Conservation (phyloP, 257 asterid species). For the Coffea canephora region DNA sequence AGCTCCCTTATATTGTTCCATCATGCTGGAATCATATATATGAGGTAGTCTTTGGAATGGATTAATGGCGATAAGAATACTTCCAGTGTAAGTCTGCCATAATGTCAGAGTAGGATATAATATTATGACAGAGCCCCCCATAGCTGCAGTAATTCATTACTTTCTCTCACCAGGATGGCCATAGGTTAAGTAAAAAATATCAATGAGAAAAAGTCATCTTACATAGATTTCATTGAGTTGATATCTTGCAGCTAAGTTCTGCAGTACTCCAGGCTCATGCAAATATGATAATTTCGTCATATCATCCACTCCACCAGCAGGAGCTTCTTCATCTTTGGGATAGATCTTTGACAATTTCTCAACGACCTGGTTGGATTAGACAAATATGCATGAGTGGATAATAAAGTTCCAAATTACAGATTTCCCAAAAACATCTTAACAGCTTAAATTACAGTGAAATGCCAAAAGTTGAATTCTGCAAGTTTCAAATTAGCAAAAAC, state of each 20-base stretch:
- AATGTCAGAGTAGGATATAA: slow-evolving; percentile 30
- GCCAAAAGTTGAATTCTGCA: neutral
- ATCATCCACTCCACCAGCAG: slow-evolving; percentile 92
- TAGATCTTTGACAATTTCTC: slow-evolving; percentile 54
- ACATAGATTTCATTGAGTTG: slow-evolving; percentile 93
- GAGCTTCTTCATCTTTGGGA: slow-evolving; percentile 95
- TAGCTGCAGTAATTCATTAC: slow-evolving; percentile 17
- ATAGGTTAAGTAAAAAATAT: slow-evolving; percentile 5
- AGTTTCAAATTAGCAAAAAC: neutral
- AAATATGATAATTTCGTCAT: slow-evolving; percentile 96
- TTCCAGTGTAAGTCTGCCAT: slow-evolving; percentile 95
- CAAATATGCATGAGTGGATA: neutral
- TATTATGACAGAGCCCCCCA: slow-evolving; percentile 24
- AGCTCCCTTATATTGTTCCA: slow-evolving; percentile 95
- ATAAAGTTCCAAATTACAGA: slow-evolving; percentile 11
- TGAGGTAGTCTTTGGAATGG: slow-evolving; percentile 99
- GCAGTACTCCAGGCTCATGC: slow-evolving; percentile 96
- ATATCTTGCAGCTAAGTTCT: slow-evolving; percentile 81
- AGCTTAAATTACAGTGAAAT: neutral
- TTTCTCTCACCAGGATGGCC: slow-evolving; percentile 23
- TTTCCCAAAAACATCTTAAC: slow-evolving; percentile 5
- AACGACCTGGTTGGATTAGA: slow-evolving; percentile 46
- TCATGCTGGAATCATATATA: slow-evolving; percentile 77
- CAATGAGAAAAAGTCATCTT: slow-evolving; percentile 34
- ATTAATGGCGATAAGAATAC: slow-evolving; percentile 96